Conservation (phyloP, 805 yeast species). For the Hanseniaspora guilliermondii region DNA sequence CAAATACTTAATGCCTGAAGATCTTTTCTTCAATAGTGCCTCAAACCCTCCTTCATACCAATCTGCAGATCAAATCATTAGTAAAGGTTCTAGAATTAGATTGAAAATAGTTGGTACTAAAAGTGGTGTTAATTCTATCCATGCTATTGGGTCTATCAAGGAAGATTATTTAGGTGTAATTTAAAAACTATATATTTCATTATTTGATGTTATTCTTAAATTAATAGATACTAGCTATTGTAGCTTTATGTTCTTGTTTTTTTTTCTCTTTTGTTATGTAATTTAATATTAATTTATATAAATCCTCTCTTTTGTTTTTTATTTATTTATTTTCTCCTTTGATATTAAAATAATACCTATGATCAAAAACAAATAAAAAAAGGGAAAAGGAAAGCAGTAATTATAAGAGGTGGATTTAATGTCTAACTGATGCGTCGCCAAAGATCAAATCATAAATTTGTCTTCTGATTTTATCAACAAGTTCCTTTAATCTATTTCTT, state of each 20-base stretch:
- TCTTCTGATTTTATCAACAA: background rate
- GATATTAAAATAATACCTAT: too few relatives aligned
- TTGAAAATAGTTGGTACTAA: conserved; percentile 94
- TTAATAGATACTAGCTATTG: too few relatives aligned
- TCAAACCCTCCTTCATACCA: conserved; percentile 98
- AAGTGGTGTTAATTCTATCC: conserved; percentile 92
- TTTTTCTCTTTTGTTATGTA: too few relatives aligned
- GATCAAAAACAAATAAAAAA: too few relatives aligned
- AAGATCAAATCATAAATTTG: background rate
- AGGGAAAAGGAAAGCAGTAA: too few relatives aligned
- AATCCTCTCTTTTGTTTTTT: background rate
- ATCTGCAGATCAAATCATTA: conserved; percentile 86
- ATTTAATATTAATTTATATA: too few relatives aligned
- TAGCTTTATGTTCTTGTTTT: background rate
- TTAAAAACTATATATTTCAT: conserved; percentile 12
- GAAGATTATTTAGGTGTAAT: conserved; percentile 91
- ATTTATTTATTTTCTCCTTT: background rate
- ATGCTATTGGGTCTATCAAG: conserved; percentile 94
- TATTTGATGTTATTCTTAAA: too few relatives aligned
- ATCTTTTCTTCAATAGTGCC: conserved; percentile 84
- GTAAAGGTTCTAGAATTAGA: conserved; percentile 86
- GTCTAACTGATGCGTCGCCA: background rate
- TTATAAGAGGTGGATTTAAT: background rate
- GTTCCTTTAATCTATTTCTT: background rate
- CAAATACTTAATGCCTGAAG: conserved; percentile 86